phyloP scores from a whole-genome alignment of 805 yeast genomes.

The Hanseniaspora mollemarum region DNA sequence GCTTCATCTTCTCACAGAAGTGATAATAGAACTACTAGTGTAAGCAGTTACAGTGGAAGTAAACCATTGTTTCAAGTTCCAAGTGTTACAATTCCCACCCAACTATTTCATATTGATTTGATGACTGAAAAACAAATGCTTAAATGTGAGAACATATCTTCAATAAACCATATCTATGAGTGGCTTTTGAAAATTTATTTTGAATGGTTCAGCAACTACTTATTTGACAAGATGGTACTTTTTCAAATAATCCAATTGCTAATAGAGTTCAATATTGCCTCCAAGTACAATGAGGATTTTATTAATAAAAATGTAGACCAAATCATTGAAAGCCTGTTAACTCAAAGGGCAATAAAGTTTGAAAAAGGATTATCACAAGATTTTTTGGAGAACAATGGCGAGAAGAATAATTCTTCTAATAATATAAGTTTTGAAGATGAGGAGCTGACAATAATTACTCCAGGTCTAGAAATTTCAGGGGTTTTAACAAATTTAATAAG shows the following conservation, averaged over 20 bases:
- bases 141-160: conserved; percentile 38
- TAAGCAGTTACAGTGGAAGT: conserved; percentile 27
- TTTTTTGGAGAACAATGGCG: conserved; percentile 21
- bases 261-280: conserved; percentile 41
- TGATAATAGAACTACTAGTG: conserved; percentile 26
- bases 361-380: conserved; percentile 24
- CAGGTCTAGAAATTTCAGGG: conserved; percentile 30
- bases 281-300: conserved; percentile 39
- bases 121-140: conserved; percentile 40
- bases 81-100: conserved; percentile 37
- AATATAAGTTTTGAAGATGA: conserved; percentile 20
- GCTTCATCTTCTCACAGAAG: conserved; percentile 15
- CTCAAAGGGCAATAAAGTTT: conserved; percentile 35
- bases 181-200: conserved; percentile 43
- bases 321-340: conserved; percentile 35
- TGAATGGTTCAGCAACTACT: conserved; percentile 43
- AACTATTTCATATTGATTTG: conserved; percentile 45
- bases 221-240: conserved; percentile 42
- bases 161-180: conserved; percentile 38
- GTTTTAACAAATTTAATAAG: conserved; percentile 20
- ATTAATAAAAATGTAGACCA: conserved; percentile 41
- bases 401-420: not conserved
- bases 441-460: conserved; percentile 29
- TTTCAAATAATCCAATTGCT: conserved; percentile 42
- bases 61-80: conserved; percentile 28